These are phyloP conservation scores for Punica granatum DNA, from an alignment of 345 rosid species.

Conservation along the genomic window DNA sequence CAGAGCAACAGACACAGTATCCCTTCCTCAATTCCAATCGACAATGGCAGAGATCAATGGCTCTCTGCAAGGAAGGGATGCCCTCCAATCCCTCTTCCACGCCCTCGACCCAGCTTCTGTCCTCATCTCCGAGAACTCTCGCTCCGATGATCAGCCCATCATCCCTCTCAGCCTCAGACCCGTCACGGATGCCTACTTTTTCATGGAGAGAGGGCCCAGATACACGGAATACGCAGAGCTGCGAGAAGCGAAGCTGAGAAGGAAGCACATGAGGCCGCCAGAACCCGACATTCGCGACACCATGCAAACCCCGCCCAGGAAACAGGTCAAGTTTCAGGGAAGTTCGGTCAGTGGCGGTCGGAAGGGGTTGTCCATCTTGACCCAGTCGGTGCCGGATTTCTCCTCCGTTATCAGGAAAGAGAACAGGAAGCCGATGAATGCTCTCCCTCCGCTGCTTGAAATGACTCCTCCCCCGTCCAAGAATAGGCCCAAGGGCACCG, in stretches of 20 bases:
- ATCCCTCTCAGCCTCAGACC: conserved; percentile 31
- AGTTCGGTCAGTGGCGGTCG: neutral
- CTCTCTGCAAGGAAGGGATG: neutral
- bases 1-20: neutral
- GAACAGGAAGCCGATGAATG: conserved; percentile 41
- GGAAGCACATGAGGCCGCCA: conserved; percentile 22
- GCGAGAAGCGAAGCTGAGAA: conserved; percentile 52
- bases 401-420: conserved; percentile 55
- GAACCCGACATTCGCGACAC: conserved; percentile 10
- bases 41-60: conserved; percentile 4
- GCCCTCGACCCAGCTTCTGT: conserved; percentile 10
- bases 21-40: neutral
- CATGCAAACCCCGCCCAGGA: conserved; percentile 31
- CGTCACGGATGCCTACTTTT: conserved; percentile 22
- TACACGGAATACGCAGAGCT: conserved; percentile 59
- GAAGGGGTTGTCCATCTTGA: conserved; percentile 32
- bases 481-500: neutral
- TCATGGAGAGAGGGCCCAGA: conserved; percentile 74
- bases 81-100: neutral
- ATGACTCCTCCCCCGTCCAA: conserved; percentile 35
- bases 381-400: conserved; percentile 70
- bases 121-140: conserved; percentile 41
- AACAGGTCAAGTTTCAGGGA: conserved; percentile 25
- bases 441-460: conserved; percentile 13
- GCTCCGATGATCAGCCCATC: conserved; percentile 20